Evolutionary conservation across 2,329 filamentous ascomycete species (phyloP), one percentile per base, ranked within the genome.

Genomic region (Didymella exigua): DNA sequence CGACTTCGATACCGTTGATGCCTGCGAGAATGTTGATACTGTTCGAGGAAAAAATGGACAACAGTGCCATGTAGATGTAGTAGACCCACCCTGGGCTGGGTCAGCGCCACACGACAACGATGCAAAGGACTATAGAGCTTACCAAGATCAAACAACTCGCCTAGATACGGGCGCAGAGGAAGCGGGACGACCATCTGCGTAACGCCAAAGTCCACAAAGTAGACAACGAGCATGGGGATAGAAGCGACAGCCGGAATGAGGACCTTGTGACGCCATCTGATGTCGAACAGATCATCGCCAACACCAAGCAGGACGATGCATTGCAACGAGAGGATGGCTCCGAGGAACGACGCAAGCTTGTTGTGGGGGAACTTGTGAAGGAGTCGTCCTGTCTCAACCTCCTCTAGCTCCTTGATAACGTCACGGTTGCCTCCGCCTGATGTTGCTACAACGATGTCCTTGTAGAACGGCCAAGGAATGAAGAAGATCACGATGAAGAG

Each of bases 11-110:
- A 50, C 95, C 95, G 76, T 99, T 99, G 76, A 99, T 91, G n/a
- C 95, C 95, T 0, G 95, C 95, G n/a, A 99, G 82, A 78, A 99
- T 99, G 81, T 99, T 99, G 84, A 99, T 99, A 76, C 91, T 92
- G 79, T 99, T 98, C 6, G 95, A 93, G 65, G 92, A 96, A 80
- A 99, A 99, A 75, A 99, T 99, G 72, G 93, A 90, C 64, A 99
- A 85, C 52, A 90, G 89, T 47, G 91, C 91, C 95, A 99, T 99
- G 82, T 98, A 99, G 70, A 88, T 79, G 78, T 99, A 99, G 84
- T 99, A 99, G 55, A 82, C 65, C 68, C 75, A 79, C 49, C 80
- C 76, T 78, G 48, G 19, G 14, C 29, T 29, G 31, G 16, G 48
- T 72, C 52, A 72, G 62, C 49, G 46, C 58, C 47, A 44, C 27